A percentile compares a stretch with the other conserved stretches of the same genome.
phyloP scores from a whole-genome alignment of 1,284 basidiomycete genomes.

The Earliella scabrosa region DNA sequence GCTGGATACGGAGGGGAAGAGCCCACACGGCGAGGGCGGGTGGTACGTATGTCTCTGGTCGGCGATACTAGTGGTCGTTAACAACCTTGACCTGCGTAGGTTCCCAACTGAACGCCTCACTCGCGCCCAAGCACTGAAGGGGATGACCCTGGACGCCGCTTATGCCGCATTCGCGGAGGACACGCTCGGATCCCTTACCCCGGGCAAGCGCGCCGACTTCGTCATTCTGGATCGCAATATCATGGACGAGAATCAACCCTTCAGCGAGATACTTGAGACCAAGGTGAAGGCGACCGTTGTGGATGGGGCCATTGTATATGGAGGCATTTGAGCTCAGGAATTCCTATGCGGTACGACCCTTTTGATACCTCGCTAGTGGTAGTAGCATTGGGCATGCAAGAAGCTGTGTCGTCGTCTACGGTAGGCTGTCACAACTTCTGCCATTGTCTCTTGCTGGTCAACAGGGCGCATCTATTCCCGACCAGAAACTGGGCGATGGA shows the following conservation, averaged over 20 bases:
- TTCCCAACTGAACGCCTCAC: conserved; percentile 74
- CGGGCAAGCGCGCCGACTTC: conserved; percentile 86
- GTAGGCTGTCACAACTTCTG: too few relatives aligned
- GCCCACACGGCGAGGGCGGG: conserved; percentile 81
- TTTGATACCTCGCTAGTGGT: too few relatives aligned
- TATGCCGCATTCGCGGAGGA: conserved; percentile 85
- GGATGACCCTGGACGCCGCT: conserved; percentile 88
- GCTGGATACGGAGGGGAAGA: conserved; percentile 67
- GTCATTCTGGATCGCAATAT: conserved; percentile 83
- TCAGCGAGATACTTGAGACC: conserved; percentile 58
- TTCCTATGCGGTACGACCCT: too few relatives aligned
- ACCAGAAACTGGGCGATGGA: too few relatives aligned
- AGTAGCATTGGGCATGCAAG: too few relatives aligned
- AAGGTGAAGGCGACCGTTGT: conserved; percentile 67
- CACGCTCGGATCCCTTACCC: conserved; percentile 65
- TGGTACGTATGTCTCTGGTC: conserved; percentile 56
- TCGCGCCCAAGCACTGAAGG: conserved; percentile 75
- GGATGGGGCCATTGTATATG: conserved; percentile 76
- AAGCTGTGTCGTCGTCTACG: too few relatives aligned
- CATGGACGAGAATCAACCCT: conserved; percentile 57
- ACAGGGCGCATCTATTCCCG: too few relatives aligned
- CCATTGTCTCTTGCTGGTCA: too few relatives aligned
- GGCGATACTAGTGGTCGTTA: background rate
- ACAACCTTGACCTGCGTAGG: conserved; percentile 46
- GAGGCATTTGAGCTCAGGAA: conserved; percentile 46